phyloP scores from a whole-genome alignment of 2,329 filamentous ascomycete species.

The Arthrobotrys musiformis region DNA sequence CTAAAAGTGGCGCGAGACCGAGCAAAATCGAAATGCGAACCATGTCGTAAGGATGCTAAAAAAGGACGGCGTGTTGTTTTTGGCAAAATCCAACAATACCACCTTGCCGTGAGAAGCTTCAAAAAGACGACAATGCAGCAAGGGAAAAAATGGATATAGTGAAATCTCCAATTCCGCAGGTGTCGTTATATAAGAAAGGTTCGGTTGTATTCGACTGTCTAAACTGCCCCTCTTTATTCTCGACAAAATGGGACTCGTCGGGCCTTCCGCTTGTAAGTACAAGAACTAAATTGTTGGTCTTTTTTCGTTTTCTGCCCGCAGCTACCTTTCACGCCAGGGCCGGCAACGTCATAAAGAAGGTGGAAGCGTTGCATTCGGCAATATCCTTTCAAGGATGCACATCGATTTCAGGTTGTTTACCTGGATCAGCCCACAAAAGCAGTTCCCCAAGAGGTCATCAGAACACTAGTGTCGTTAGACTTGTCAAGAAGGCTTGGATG shows the following conservation, averaged over 20 bases:
- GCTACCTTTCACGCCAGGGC: not conserved
- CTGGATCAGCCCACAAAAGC: constrained; percentile 33
- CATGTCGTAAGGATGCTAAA: not conserved
- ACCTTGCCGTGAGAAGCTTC: not conserved
- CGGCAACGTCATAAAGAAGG: constrained; percentile 42
- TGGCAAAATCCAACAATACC: constrained; percentile 32
- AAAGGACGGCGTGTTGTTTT: constrained; percentile 11
- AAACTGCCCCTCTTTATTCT: not conserved
- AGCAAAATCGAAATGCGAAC: constrained; percentile 11
- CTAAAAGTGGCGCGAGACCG: constrained; percentile 27
- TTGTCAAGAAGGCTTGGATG: constrained; percentile 1
- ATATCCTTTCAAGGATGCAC: constrained; percentile 14
- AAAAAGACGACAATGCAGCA: not conserved
- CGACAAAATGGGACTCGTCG: not conserved
- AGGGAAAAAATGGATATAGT: not conserved
- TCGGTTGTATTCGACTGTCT: not conserved
- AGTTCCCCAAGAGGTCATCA: constrained; percentile 19
- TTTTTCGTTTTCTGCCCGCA: not conserved
- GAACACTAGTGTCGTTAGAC: constrained; percentile 24
- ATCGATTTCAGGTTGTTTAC: constrained; percentile 4
- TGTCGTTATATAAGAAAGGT: not conserved
- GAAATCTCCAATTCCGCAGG: not conserved
- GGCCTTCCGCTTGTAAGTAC: not conserved
- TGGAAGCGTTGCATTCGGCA: constrained; percentile 44
- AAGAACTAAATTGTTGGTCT: constrained; percentile 13